These are phyloP conservation scores for Adiantum capillusveneris DNA, from an alignment of 75 land plant genomes.

Conservation along the genomic window DNA sequence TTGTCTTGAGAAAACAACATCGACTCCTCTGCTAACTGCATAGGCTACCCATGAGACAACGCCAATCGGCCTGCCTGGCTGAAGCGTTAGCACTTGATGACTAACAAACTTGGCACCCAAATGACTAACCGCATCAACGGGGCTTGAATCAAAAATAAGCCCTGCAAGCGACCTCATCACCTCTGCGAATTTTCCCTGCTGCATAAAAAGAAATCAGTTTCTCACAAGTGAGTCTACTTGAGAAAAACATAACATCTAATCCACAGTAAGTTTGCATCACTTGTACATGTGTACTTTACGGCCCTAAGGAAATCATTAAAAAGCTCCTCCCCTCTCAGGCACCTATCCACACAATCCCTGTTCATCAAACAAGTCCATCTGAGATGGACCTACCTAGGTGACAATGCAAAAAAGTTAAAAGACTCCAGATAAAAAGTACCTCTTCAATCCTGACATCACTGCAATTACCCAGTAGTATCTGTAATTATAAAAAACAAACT, in stretches of 20 bases:
- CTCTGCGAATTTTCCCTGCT: constrained; percentile 4
- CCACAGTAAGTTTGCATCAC: no score
- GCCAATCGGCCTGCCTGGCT: constrained; percentile 24
- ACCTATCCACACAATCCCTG: no score
- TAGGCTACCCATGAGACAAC: constrained; percentile 43
- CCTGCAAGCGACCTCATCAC: constrained; percentile 47
- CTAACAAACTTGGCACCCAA: constrained; percentile 54
- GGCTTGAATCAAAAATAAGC: constrained; percentile 85
- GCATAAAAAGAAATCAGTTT: not conserved
- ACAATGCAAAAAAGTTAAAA: no score
- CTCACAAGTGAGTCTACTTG: no score
- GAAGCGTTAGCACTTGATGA: constrained; percentile 22
- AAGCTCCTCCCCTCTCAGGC: no score
- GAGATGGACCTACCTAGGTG: no score
- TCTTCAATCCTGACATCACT: not conserved
- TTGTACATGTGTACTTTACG: no score
- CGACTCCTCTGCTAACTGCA: constrained; percentile 47
- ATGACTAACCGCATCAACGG: constrained; percentile 74
- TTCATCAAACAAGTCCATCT: no score
- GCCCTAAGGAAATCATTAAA: no score
- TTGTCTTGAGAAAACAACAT: constrained; percentile 53
- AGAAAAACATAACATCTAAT: no score
- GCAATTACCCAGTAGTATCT: constrained; percentile 2
- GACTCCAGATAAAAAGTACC: constrained; percentile 1
- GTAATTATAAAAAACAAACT: not conserved